phyloP scores from a whole-genome alignment of 257 asterid genomes.

The Nicotiana tabacum region DNA sequence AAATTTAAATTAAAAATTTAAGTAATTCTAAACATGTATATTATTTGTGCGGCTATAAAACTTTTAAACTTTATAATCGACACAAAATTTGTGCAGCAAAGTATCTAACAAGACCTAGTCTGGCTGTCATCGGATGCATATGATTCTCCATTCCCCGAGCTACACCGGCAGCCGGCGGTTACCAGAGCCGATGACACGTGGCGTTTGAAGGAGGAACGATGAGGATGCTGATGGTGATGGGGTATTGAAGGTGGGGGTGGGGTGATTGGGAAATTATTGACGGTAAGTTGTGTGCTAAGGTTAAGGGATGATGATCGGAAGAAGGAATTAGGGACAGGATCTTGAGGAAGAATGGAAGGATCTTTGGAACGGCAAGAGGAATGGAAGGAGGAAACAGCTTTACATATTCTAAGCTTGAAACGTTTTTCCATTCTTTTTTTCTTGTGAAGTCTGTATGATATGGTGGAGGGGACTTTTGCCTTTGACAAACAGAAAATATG shows the following conservation, averaged over 20 bases:
- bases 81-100: too few relatives aligned
- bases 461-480: background rate
- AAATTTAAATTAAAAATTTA: too few relatives aligned
- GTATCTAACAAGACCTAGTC: background rate
- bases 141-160: background rate
- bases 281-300: background rate
- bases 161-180: slow-evolving; percentile 7
- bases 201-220: slow-evolving; percentile 19
- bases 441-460: background rate
- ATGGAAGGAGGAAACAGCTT: slow-evolving; percentile 38
- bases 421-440: background rate
- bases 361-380: slow-evolving; percentile 60
- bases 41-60: too few relatives aligned
- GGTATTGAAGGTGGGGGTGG: slow-evolving; percentile 4
- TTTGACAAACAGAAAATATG: background rate
- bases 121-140: background rate
- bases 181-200: slow-evolving; percentile 15
- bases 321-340: slow-evolving; percentile 47
- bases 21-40: too few relatives aligned
- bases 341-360: slow-evolving; percentile 46
- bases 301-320: slow-evolving; percentile 11
- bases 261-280: slow-evolving; percentile 5
- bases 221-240: slow-evolving; percentile 9
- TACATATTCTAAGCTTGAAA: slow-evolving; percentile 50
- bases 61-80: too few relatives aligned